Evolutionary conservation across 2,329 filamentous ascomycete genomes (phyloP).

Genomic region (Talaromyces verruculosus): DNA sequence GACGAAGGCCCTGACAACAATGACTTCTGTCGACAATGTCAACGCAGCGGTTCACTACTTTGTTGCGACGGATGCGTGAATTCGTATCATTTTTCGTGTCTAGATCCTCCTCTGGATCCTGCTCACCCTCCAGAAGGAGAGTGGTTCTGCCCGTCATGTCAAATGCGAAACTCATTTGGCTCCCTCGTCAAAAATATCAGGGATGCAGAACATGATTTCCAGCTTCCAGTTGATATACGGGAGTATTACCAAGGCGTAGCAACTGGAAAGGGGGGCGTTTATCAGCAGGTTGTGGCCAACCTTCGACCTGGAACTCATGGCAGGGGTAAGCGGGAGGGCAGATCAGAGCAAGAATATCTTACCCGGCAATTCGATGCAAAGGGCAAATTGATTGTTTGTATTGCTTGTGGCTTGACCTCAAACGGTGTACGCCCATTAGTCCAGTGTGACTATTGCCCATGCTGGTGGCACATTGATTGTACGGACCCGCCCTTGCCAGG

Average conservation of each 20-base stretch:
- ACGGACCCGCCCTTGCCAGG: conserved; percentile 78
- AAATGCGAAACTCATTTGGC: conserved; percentile 59
- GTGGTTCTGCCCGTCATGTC: conserved; percentile 75
- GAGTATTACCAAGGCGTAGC: conserved; percentile 77
- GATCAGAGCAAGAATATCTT: conserved; percentile 31
- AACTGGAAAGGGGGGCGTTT: conserved; percentile 74
- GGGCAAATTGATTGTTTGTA: conserved; percentile 74
- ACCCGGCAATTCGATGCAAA: conserved; percentile 67
- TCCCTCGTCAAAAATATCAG: conserved; percentile 65
- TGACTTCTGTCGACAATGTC: conserved; percentile 85
- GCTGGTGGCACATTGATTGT: conserved; percentile 91
- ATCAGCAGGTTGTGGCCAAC: conserved; percentile 64
- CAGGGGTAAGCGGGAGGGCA: conserved; percentile 20
- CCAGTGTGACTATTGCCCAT: conserved; percentile 77
- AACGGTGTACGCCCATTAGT: conserved; percentile 70
- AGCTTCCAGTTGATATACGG: conserved; percentile 68
- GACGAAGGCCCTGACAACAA: conserved; percentile 64
- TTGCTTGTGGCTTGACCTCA: conserved; percentile 68
- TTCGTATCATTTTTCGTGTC: conserved; percentile 86
- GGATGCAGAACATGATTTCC: conserved; percentile 67
- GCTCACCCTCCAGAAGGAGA: conserved; percentile 64
- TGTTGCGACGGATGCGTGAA: conserved; percentile 92
- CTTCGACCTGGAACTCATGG: conserved; percentile 27
- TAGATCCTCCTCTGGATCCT: conserved; percentile 73
- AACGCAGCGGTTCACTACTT: conserved; percentile 77